phyloP scores from a whole-genome alignment of 73 alveolate species.

The Tetrahymena elliotti region DNA sequence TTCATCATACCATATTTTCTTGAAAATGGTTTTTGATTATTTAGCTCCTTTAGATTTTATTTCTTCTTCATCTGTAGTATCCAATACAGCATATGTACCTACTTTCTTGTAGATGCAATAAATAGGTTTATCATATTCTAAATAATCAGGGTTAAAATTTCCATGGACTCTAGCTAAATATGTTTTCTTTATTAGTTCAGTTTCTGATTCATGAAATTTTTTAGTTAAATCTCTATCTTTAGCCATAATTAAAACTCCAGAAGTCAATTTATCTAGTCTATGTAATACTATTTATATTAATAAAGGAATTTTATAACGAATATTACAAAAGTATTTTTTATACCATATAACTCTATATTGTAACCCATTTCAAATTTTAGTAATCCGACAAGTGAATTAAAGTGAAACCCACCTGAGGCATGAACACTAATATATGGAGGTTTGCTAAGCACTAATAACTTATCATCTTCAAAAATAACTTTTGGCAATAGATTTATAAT shows the following conservation, averaged over 20 bases:
- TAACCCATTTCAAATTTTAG: constrained; percentile 73
- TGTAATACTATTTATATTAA: constrained; percentile 46
- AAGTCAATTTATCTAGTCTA: constrained; percentile 93
- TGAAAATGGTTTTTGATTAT: constrained; percentile 79
- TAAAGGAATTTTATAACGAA: not conserved
- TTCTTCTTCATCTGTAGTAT: constrained; percentile 54
- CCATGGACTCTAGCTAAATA: constrained; percentile 94
- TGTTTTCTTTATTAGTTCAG: constrained; percentile 54
- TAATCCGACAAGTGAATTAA: constrained; percentile 77
- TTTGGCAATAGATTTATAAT: constrained; percentile 49
- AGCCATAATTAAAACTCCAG: constrained; percentile 90
- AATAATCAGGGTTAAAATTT: constrained; percentile 50
- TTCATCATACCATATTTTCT: constrained; percentile 82
- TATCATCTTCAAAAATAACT: constrained; percentile 66
- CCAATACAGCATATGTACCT: constrained; percentile 69
- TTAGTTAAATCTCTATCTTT: constrained; percentile 78
- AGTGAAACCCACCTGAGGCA: constrained; percentile 90
- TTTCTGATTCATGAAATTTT: constrained; percentile 61
- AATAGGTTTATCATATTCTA: constrained; percentile 47
- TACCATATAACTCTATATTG: constrained; percentile 49
- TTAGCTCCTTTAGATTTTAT: constrained; percentile 47
- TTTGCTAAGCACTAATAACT: constrained; percentile 81
- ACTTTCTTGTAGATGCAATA: constrained; percentile 58
- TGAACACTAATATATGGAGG: constrained; percentile 98
- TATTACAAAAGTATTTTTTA: not conserved